These are phyloP conservation scores for Lepidium africanum DNA, from an alignment of 345 rosid species.

Conservation along the genomic window DNA sequence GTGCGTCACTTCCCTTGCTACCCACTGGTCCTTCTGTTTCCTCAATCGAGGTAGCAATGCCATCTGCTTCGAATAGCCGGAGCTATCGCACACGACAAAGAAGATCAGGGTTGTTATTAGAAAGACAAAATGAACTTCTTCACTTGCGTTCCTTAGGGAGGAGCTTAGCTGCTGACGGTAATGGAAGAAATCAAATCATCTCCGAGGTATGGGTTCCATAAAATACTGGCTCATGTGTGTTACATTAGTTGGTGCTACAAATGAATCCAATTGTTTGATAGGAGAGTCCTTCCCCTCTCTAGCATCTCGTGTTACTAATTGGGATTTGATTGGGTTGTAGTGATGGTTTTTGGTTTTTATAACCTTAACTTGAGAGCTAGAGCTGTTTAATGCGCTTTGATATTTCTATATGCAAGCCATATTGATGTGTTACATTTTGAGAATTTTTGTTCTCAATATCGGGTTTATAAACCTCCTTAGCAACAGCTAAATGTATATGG, in stretches of 20 bases:
- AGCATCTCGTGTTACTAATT: background rate
- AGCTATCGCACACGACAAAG: slow-evolving; percentile 42
- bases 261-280: background rate
- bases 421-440: background rate
- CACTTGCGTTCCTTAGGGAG: slow-evolving; percentile 56
- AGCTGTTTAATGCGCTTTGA: background rate
- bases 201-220: slow-evolving; percentile 51
- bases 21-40: slow-evolving; percentile 53
- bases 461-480: background rate
- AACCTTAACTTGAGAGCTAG: background rate
- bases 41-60: slow-evolving; percentile 40
- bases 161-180: slow-evolving; percentile 56
- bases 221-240: background rate
- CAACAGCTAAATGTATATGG: background rate
- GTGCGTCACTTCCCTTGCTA: slow-evolving; percentile 40
- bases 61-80: slow-evolving; percentile 41
- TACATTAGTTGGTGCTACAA: background rate
- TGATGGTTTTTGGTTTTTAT: background rate
- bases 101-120: slow-evolving; percentile 45
- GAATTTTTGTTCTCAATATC: background rate
- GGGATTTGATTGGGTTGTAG: background rate
- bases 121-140: slow-evolving; percentile 49
- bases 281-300: background rate
- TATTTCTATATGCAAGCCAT: background rate
- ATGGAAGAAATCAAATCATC: slow-evolving; percentile 61